Evolutionary conservation across 192 early-diverging fungal genomes (phyloP), one percentile per base, ranked within the genome.

Genomic region (Coemansia sp.): DNA sequence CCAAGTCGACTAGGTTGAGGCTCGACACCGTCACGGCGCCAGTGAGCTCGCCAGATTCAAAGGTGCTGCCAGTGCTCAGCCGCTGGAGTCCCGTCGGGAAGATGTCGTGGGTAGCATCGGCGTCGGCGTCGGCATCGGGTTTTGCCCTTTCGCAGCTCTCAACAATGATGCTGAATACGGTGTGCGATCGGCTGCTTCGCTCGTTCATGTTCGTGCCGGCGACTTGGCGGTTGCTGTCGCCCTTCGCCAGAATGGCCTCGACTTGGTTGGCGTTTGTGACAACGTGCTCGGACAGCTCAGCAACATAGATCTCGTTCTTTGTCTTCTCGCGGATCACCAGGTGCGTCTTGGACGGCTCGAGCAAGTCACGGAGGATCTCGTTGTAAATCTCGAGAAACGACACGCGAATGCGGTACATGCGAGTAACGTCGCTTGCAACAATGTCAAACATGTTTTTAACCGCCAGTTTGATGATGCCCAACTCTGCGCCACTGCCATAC

Each of bases 341-440:
- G 64, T 98, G 90, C 49, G 77, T 83, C 46, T 89, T 92, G 22
- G 90, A 86, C 0, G 97, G 95, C 20, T 88, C 84, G 3, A 99
- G 85, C 36, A 99, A 75, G 73, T 99, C 98, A 14, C 90, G 89
- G 61, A 99, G 89, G 0, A 85, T 87, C 72, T 97, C 95, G 77
- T 97, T 97, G 81, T 99, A 99, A 39, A 99, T 98, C 74, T 99
- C 98, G 62, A 99, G 67, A 76, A 98, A 99, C 29, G 93, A 94
- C n/a, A 98, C 98, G 54, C 95, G 89, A 38, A 99, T 69, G 25
- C 98, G 75, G 63, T 92, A 99, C 75, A 96, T 93, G 14, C 92
- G 89, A 20, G 88, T 85, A 7, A 56, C 35, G 32, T 79, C 78
- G 25, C 54, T 58, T 22, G 73, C 70, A 29, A 85, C 76, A 24